Evolutionary conservation across 768 basidiomycete species (phyloP).

Genomic region (Kwoniella sp.): DNA sequence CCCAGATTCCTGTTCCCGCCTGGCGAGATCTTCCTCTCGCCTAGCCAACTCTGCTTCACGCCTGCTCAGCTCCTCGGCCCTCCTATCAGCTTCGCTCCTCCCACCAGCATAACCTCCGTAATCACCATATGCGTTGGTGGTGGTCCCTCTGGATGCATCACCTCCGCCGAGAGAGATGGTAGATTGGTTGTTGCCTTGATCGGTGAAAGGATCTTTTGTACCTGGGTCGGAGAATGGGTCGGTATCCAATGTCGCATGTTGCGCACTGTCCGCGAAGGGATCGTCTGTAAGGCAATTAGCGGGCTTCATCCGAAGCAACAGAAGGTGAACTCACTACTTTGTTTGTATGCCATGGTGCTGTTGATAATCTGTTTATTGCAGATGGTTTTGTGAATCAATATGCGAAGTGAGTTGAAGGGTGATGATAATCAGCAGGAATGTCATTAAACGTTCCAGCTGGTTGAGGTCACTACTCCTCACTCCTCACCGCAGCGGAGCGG

Average conservation of each 20-base stretch:
- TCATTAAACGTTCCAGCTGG: not conserved
- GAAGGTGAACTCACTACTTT: slow-evolving; percentile 12
- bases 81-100: slow-evolving; percentile 21
- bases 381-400: no score
- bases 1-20: slow-evolving; percentile 63
- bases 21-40: slow-evolving; percentile 78
- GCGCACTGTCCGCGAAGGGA: slow-evolving; percentile 32
- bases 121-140: slow-evolving; percentile 16
- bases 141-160: slow-evolving; percentile 14
- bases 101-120: slow-evolving; percentile 19
- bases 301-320: not conserved
- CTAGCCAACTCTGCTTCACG: slow-evolving; percentile 67
- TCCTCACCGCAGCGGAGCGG: not conserved
- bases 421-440: no score
- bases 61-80: slow-evolving; percentile 41
- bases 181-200: slow-evolving; percentile 41
- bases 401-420: no score
- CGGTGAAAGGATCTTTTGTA: slow-evolving; percentile 39
- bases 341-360: slow-evolving; percentile 19
- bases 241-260: slow-evolving; percentile 37
- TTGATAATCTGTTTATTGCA: no score
- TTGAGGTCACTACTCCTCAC: not conserved
- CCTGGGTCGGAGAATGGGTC: slow-evolving; percentile 49
- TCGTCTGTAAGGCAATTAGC: slow-evolving; percentile 6
- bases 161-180: slow-evolving; percentile 47